Evolutionary conservation across 768 basidiomycete species (phyloP), one percentile per base, ranked within the genome.

Genomic region (Filobasidium floriforme): DNA sequence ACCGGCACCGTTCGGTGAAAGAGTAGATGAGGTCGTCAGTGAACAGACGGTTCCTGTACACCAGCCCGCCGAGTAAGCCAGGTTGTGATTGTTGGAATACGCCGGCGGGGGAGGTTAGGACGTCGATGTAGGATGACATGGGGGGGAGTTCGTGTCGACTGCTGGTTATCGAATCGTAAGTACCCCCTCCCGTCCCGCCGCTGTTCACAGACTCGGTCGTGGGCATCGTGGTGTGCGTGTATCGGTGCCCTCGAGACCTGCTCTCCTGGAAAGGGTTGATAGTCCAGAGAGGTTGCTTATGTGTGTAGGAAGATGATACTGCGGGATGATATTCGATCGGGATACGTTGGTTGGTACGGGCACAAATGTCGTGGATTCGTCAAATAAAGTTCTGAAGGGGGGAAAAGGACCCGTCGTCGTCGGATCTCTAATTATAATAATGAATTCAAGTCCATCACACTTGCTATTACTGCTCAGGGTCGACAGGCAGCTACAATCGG

Each of bases 41-140:
- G 54, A 57, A 57, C 12, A 15, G 22, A 9, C 54, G 2, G 54
- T 57, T 57, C 12, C 54, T 15, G n/a, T 57, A 57, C 3, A 57
- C 26, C 6, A 57, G 29, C 18, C 54, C 29, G 7, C 54, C 54
- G 24, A 57, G 29, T 15, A 57, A 24, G 24, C 54, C 54, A 4
- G 54, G 54, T 57, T 57, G 54, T 2, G 54, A 57, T 32, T 57
- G 54, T 15, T 22, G 26, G 26, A 57, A 57, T 15, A 57, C 15
- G 26, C 54, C 54, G 22, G 54, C 19, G 24, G 54, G 54, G 26
- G 19, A 28, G 54, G 3, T 26, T 6, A 57, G 54, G 5, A n/a
- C 7, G 26, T 57, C 54, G 54, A 57, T 24, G 26, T 57, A 57
- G 29, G 18, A 19, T 6, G 54, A 57, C 24, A 57, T 15, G 15